Evolutionary conservation across 1,284 basidiomycete species (phyloP), one percentile per base, ranked within the genome.

Genomic region (Melampsora medusae): DNA sequence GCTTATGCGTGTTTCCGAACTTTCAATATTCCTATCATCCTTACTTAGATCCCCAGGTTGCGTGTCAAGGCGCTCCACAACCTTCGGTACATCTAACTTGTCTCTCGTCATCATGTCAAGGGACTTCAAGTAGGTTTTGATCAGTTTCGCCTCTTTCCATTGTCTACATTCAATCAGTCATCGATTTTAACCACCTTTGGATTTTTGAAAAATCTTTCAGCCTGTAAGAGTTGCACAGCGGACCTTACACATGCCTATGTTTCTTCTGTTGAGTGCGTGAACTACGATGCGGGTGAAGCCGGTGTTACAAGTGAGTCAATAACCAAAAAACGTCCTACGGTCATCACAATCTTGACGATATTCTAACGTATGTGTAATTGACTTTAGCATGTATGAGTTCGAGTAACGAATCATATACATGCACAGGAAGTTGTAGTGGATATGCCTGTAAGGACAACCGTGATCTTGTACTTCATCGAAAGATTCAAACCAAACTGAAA

Each of bases 201-300:
- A 14, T 14, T 4, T 17, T 17, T 12, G 38, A 38, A 38, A 6
- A 38, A 17, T 46, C 16, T 25, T 22, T 25, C n/a, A 59, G 56
- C 56, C 25, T 59, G 56, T 9, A 59, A 59, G 2, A 59, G 56
- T 59, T 59, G 56, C 56, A 59, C 56, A 31, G 56, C 56, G 28
- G 56, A 59, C 28, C 56, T 59, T 22, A 59, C 56, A 25, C 56
- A 59, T 59, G 56, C 56, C 56, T 59, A 59, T 31, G 56, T 59
- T 31, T 59, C 56, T 22, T 59, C 56, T 25, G 56, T 59, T 59
- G 56, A 59, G 28, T 59, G 56, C 16, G 28, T 59, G 22, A 59
- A 59, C 25, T 59, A 59, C n/a, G 56, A 59, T 31, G 56, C 56
- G 5, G 56, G 56, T 25, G 56, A 59, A 59, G 19, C 22, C 25